phyloP scores from a whole-genome alignment of 2,329 filamentous ascomycete genomes.

The Paracoccidioides lutzii region DNA sequence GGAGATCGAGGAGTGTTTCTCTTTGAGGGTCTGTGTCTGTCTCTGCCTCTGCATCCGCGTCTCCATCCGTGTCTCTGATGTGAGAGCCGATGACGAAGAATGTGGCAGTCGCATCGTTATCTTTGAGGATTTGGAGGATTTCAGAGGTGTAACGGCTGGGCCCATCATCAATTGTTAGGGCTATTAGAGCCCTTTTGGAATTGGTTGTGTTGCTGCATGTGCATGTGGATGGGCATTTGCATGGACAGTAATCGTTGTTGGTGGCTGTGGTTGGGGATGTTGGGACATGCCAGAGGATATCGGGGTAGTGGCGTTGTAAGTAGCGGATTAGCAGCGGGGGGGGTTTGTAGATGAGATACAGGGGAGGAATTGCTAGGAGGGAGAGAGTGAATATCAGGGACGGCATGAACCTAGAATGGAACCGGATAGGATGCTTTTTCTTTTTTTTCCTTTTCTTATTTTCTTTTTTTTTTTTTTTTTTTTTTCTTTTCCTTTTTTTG shows the following conservation, averaged over 20 bases:
- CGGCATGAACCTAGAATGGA: no score
- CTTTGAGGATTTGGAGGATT: constrained; percentile 55
- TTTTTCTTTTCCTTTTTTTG: no score
- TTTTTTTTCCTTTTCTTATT: no score
- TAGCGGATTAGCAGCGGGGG: constrained; percentile 57
- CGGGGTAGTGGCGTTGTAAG: constrained; percentile 58
- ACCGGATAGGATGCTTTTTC: no score
- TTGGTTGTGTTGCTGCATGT: background rate
- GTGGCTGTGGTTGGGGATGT: constrained; percentile 21
- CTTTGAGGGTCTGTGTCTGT: constrained; percentile 32
- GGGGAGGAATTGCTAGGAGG: constrained; percentile 22
- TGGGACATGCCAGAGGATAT: constrained; percentile 61
- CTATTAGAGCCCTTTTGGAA: constrained; percentile 51
- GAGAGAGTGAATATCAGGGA: no score
- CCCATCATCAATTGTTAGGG: constrained; percentile 77
- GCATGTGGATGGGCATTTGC: background rate
- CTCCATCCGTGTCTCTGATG: constrained; percentile 37
- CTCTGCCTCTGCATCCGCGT: background rate
- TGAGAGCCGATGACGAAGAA: constrained; percentile 84
- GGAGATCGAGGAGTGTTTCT: constrained; percentile 9
- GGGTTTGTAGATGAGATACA: constrained; percentile 68
- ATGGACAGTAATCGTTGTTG: no score
- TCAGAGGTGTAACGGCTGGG: constrained; percentile 59
- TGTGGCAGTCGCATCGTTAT: constrained; percentile 58
- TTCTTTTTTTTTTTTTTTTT: no score